These are phyloP conservation scores for Amphicarpaea edgeworthii DNA, from an alignment of 306 rosid genomes.

Conservation along the genomic window DNA sequence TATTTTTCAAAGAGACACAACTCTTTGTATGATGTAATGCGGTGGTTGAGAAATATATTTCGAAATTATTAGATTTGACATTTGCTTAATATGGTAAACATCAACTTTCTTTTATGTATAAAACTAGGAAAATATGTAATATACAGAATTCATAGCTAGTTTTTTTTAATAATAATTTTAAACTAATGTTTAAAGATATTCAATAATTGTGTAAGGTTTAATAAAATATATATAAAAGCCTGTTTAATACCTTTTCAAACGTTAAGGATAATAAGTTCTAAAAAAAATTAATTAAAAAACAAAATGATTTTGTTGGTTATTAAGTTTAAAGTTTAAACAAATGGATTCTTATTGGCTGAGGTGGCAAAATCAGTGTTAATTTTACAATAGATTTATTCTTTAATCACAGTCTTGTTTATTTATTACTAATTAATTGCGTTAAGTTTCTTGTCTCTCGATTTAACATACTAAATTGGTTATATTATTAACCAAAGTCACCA, in stretches of 20 bases:
- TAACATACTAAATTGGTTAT: not conserved
- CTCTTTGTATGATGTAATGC: not conserved
- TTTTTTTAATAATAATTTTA: not conserved
- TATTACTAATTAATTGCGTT: not conserved
- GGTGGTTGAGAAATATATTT: slow-evolving; percentile 25
- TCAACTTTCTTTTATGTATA: not conserved
- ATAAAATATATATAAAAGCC: too few species aligned
- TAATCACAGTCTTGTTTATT: not conserved
- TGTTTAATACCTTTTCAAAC: too few species aligned
- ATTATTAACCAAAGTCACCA: not conserved
- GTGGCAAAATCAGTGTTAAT: not conserved
- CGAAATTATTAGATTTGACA: slow-evolving; percentile 1
- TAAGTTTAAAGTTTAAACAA: not conserved
- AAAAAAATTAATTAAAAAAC: too few species aligned
- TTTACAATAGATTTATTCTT: not conserved
- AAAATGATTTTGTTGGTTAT: not conserved
- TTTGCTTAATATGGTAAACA: not conserved
- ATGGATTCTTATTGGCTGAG: not conserved
- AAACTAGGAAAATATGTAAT: not conserved
- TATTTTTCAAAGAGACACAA: not conserved
- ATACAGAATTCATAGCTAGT: not conserved
- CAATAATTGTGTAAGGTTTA: too few species aligned
- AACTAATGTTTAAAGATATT: not conserved
- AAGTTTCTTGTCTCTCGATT: not conserved
- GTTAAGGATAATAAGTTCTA: too few species aligned